Base-by-base conservation (phyloP, 2,329 filamentous ascomycete species). In the Pochonia chlamydosporia region DNA sequence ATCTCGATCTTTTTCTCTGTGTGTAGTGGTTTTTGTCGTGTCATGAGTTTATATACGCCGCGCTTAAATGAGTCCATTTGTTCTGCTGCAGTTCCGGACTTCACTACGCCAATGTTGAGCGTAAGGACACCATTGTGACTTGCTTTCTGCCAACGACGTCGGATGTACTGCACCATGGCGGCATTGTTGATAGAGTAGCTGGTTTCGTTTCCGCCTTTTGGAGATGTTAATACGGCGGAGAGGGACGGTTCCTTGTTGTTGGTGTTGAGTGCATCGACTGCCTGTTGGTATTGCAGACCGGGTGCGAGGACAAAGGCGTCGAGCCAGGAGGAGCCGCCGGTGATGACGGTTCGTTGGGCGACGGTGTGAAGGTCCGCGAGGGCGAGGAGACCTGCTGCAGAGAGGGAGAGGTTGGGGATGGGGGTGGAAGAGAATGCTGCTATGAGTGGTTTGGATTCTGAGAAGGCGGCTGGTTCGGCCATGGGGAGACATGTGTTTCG, bases 251-350 rank as follows among this genome's bases (percentile, higher is more conserved):
- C 49, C 18, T 43, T 64, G 47, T 73, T 69, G 3, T 67, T 62
- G 49, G 68, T 68, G n/a, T n/a, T n/a, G 14, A 83, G 62, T 1
- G 71, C 68, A 11, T 77, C 69, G 9, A 78, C 78, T 4, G 73
- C 69, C 54, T 83, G 78, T 54, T 84, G 78, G 53, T 75, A 76
- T 60, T 84, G 81, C 43, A 84, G 57, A 0, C 81, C 81, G 0
- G 81, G 81, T 2, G 76, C 78, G 3, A 84, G 68, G 11, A 83
- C 66, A 10, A 84, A 66, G 7, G 66, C 66, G 58, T 84, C 81
- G 1, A 80, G 63, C 67, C 75, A 77, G 2, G 72, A 74, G 1
- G 78, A 75, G 3, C 75, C 77, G 23, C 80, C 80, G 2, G 70
- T 73, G 39, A 82, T 67, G 14, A 71, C 73, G 3, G 80, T 83